phyloP scores from a whole-genome alignment of 1,139 yeast genomes.

The Taphrina sp. region DNA sequence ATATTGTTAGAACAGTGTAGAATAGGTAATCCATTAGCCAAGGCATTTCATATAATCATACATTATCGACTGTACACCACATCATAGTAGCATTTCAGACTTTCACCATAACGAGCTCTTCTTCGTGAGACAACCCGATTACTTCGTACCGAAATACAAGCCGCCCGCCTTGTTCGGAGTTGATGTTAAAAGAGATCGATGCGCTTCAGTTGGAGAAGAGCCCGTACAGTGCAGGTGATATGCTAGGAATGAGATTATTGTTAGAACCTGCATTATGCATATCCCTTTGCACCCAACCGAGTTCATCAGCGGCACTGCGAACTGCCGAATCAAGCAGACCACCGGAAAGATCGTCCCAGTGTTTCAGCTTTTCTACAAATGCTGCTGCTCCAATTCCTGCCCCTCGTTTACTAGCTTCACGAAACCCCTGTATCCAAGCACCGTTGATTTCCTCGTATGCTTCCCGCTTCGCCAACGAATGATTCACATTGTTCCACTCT shows the following conservation, averaged over 20 bases:
- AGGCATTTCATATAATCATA: too few relatives aligned
- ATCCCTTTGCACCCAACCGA: conserved; percentile 5
- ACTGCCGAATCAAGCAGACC: conserved; percentile 42
- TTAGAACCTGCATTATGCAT: neutral
- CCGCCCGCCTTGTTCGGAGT: too few relatives aligned
- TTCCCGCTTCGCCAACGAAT: conserved; percentile 66
- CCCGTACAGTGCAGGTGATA: neutral
- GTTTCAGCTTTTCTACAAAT: conserved; percentile 57
- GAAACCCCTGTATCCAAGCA: conserved; percentile 68
- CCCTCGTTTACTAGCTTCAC: conserved; percentile 49
- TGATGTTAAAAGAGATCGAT: too few relatives aligned
- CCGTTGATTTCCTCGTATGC: conserved; percentile 78
- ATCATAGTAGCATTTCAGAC: too few relatives aligned
- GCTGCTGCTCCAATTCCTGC: conserved; percentile 51
- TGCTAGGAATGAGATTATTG: neutral
- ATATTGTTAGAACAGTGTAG: too few relatives aligned
- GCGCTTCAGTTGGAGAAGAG: neutral
- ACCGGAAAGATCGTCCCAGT: conserved; percentile 59
- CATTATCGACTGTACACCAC: too few relatives aligned
- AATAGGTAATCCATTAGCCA: too few relatives aligned
- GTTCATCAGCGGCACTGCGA: conserved; percentile 35
- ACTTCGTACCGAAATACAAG: too few relatives aligned
- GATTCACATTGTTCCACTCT: conserved; percentile 64
- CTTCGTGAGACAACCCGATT: too few relatives aligned
- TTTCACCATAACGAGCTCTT: too few relatives aligned